phyloP scores from a whole-genome alignment of 225 moss, liverwort and hornwort genomes.

The Straminergon stramineum region DNA sequence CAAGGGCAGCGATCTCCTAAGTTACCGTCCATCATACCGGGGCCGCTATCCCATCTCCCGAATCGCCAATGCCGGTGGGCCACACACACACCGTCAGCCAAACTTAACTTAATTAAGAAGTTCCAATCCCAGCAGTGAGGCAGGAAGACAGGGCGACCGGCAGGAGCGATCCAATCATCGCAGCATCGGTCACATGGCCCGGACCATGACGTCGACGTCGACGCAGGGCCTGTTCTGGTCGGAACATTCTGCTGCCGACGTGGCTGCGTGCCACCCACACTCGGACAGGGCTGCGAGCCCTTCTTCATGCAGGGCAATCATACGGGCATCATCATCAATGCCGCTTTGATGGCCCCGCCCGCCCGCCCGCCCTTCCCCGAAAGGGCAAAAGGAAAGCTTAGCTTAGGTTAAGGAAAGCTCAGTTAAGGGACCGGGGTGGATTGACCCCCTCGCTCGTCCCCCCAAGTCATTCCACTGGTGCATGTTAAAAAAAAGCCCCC shows the following conservation, averaged over 20 bases:
- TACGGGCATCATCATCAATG: neutral
- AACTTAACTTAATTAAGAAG: too few species aligned
- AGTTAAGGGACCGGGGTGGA: too few species aligned
- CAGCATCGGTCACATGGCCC: neutral
- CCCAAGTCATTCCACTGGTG: too few species aligned
- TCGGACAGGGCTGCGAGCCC: neutral
- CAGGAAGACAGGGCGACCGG: too few species aligned
- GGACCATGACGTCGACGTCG: slow-evolving; percentile 1
- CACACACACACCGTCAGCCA: too few species aligned
- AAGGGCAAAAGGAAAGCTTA: neutral
- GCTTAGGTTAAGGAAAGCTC: too few species aligned
- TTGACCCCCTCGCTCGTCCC: too few species aligned
- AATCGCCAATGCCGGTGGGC: neutral
- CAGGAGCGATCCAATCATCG: neutral
- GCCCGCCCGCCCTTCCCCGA: neutral
- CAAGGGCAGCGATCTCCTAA: neutral
- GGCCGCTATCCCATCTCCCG: neutral
- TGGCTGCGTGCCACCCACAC: neutral
- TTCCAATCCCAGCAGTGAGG: neutral
- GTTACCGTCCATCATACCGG: neutral
- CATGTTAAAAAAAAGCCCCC: too few species aligned
- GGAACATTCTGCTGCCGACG: neutral
- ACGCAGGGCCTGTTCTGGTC: neutral
- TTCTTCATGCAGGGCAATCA: neutral
- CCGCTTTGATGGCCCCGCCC: neutral